Evolutionary conservation across 2,329 filamentous ascomycete species (phyloP).

Genomic region (Penicillium sumatraense): DNA sequence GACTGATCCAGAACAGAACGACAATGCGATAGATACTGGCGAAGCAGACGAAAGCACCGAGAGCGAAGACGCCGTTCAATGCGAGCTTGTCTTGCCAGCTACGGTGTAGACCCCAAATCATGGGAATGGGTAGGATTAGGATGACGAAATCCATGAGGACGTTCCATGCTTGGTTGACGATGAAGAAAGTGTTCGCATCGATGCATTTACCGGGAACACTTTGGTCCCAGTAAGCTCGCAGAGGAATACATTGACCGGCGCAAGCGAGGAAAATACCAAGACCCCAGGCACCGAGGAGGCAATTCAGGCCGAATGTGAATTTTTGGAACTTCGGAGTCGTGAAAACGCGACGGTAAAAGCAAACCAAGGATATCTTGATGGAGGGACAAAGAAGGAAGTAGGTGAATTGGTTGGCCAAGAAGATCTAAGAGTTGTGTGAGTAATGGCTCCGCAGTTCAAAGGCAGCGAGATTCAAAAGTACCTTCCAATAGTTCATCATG

Average conservation of each 20-base stretch:
- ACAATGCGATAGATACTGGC: slow-evolving; percentile 43
- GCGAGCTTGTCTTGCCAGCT: slow-evolving; percentile 42
- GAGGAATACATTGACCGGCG: slow-evolving; percentile 36
- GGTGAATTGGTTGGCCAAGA: slow-evolving; percentile 40
- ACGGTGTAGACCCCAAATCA: slow-evolving; percentile 40
- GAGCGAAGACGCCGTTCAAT: slow-evolving; percentile 36
- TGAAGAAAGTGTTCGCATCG: slow-evolving; percentile 33
- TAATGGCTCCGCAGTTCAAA: neutral
- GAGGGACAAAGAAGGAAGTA: slow-evolving; percentile 38
- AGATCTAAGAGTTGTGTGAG: slow-evolving; percentile 31
- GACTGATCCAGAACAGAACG: slow-evolving; percentile 38
- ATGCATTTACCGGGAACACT: slow-evolving; percentile 33
- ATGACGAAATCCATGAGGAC: slow-evolving; percentile 40
- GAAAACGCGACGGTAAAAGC: slow-evolving; percentile 42
- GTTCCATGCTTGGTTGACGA: slow-evolving; percentile 41
- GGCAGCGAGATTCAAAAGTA: no score
- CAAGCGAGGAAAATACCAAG: slow-evolving; percentile 37
- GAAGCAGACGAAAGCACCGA: slow-evolving; percentile 41
- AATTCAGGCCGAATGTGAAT: slow-evolving; percentile 31
- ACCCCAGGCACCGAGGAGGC: slow-evolving; percentile 35
- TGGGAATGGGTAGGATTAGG: slow-evolving; percentile 35
- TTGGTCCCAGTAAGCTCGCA: slow-evolving; percentile 37
- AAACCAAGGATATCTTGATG: slow-evolving; percentile 41
- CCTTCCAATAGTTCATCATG: slow-evolving; percentile 36
- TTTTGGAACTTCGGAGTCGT: slow-evolving; percentile 34